phyloP scores from a whole-genome alignment of 192 early-diverging fungal species.

The Umbelopsis sp. region DNA sequence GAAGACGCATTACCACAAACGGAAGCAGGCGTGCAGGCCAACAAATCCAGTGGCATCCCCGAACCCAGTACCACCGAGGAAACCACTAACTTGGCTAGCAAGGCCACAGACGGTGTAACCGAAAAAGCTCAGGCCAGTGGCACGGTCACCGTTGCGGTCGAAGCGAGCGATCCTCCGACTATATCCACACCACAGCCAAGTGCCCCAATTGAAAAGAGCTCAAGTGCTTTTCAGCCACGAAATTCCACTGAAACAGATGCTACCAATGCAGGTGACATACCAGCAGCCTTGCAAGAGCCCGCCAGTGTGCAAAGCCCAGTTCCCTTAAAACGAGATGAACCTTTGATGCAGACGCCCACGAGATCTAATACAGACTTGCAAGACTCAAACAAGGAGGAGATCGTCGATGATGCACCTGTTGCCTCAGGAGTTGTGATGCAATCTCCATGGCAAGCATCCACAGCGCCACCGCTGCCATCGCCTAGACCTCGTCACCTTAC shows the following conservation, averaged over 20 bases:
- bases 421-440: not conserved
- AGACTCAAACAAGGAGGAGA: slow-evolving; percentile 21
- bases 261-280: no score
- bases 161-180: not conserved
- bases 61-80: not conserved
- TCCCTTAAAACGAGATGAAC: not conserved
- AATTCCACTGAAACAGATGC: not conserved
- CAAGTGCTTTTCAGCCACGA: no score
- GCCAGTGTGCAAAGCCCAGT: not conserved
- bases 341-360: not conserved
- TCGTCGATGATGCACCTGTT: not conserved
- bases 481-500: slow-evolving; percentile 17
- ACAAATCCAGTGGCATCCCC: slow-evolving; percentile 3
- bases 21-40: not conserved
- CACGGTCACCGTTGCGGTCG: not conserved
- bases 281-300: not conserved
- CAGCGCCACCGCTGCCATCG: slow-evolving; percentile 7
- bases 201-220: no score
- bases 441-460: slow-evolving; percentile 29
- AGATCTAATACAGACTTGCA: not conserved
- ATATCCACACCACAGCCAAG: not conserved
- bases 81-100: not conserved
- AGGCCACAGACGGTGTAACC: no score
- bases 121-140: not conserved
- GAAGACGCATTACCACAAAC: slow-evolving; percentile 9